Conservation (phyloP, 1,284 basidiomycete genomes). For the Ustilago crameri region DNA sequence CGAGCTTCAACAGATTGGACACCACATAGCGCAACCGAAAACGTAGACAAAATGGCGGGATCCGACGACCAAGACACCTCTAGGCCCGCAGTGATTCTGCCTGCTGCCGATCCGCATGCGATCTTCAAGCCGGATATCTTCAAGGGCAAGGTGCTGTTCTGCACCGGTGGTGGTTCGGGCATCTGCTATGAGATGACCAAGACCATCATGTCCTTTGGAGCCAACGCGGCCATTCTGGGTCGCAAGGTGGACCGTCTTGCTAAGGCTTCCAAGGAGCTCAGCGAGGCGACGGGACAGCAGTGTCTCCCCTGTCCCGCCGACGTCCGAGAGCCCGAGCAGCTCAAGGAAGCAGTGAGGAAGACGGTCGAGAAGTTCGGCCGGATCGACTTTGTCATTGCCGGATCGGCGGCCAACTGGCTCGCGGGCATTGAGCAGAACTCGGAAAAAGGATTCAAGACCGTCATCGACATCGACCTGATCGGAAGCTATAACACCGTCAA, state of each 20-base stretch:
- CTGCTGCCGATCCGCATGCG: slow-evolving; percentile 36
- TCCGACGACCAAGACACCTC: slow-evolving; percentile 17
- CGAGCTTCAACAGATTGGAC: not conserved
- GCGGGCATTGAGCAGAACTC: slow-evolving; percentile 64
- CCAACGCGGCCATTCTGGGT: slow-evolving; percentile 82
- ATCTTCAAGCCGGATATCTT: slow-evolving; percentile 82
- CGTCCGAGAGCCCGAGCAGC: slow-evolving; percentile 79
- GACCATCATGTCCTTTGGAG: slow-evolving; percentile 81
- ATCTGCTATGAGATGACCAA: slow-evolving; percentile 88
- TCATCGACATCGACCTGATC: slow-evolving; percentile 91
- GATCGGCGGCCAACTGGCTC: slow-evolving; percentile 71
- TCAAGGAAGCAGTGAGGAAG: slow-evolving; percentile 80
- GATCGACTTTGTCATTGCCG: slow-evolving; percentile 95
- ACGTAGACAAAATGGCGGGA: not conserved
- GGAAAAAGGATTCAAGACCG: slow-evolving; percentile 78
- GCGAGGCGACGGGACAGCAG: slow-evolving; percentile 74
- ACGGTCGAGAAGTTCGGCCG: slow-evolving; percentile 82
- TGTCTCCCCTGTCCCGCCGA: slow-evolving; percentile 84
- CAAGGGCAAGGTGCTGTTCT: slow-evolving; percentile 91
- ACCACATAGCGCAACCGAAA: not conserved
- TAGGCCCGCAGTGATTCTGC: slow-evolving; percentile 25
- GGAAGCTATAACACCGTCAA: slow-evolving; percentile 90
- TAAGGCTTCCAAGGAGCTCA: slow-evolving; percentile 78
- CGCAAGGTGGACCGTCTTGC: slow-evolving; percentile 84
- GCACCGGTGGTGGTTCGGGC: slow-evolving; percentile 76